These are phyloP conservation scores for Cystobasidium slooffiae DNA, from an alignment of 1,284 basidiomycete species.

Conservation along the genomic window DNA sequence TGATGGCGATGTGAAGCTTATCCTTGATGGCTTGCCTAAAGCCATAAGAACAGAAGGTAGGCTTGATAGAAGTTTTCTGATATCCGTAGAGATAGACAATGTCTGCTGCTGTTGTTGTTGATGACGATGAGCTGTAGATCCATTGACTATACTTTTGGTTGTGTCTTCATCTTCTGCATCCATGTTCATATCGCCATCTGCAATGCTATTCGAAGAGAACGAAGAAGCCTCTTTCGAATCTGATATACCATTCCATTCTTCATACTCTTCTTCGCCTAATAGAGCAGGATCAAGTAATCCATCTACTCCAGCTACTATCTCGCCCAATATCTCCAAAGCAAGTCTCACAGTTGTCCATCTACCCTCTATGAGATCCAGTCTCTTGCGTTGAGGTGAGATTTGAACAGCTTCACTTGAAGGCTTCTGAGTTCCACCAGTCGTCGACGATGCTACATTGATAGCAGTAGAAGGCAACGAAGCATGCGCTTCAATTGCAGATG, in stretches of 20 bases:
- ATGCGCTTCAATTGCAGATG: constrained; percentile 15
- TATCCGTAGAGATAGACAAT: constrained; percentile 18
- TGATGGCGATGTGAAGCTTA: constrained; percentile 42
- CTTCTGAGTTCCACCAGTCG: background rate
- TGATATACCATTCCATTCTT: constrained; percentile 53
- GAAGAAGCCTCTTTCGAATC: constrained; percentile 48
- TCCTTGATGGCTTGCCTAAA: constrained; percentile 44
- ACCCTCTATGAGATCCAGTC: constrained; percentile 75
- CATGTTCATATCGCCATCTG: constrained; percentile 3
- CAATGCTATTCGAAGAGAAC: too few species aligned
- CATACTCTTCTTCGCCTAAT: constrained; percentile 44
- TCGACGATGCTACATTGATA: background rate
- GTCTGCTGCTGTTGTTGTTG: constrained; percentile 3
- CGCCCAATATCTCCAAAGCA: constrained; percentile 73
- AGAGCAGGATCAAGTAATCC: constrained; percentile 42
- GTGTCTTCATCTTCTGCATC: constrained; percentile 50
- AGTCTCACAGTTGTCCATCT: constrained; percentile 74
- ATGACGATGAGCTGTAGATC: background rate
- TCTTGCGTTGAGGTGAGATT: constrained; percentile 59
- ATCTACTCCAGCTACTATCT: constrained; percentile 47
- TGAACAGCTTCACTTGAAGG: constrained; percentile 19
- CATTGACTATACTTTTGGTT: constrained; percentile 32
- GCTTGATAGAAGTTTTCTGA: background rate
- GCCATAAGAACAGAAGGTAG: constrained; percentile 47
- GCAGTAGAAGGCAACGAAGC: constrained; percentile 6